phyloP scores from a whole-genome alignment of 2,329 filamentous ascomycete genomes.

The Microdochium nivale region DNA sequence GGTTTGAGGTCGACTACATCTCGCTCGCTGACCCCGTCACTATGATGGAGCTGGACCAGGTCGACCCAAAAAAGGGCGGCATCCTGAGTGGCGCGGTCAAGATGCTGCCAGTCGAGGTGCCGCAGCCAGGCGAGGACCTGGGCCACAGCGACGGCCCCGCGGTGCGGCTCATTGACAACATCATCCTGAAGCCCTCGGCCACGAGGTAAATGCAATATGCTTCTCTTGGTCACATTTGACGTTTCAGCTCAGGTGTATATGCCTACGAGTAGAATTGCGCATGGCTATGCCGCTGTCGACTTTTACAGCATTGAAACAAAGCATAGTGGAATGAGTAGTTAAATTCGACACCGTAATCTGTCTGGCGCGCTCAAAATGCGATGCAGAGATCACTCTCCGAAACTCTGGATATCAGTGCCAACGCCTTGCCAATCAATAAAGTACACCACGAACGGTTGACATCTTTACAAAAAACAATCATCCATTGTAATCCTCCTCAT shows the following conservation, averaged over 20 bases:
- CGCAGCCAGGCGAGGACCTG: constrained; percentile 62
- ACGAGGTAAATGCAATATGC: not conserved
- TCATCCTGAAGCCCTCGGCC: constrained; percentile 51
- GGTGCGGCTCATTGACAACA: constrained; percentile 90
- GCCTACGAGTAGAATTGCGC: no score
- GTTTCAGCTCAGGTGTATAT: no score
- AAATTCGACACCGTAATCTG: no score
- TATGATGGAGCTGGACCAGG: constrained; percentile 65
- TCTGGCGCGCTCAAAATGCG: no score
- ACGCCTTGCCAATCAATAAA: no score
- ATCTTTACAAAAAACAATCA: not conserved
- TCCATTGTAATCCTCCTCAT: constrained; percentile 8
- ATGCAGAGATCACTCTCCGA: no score
- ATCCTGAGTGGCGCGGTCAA: constrained; percentile 86
- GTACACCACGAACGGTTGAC: no score
- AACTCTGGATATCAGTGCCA: no score
- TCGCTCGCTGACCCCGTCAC: constrained; percentile 80
- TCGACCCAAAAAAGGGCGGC: constrained; percentile 65
- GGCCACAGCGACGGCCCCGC: constrained; percentile 63
- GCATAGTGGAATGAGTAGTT: no score
- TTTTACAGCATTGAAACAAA: no score
- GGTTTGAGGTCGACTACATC: constrained; percentile 84
- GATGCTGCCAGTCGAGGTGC: constrained; percentile 73
- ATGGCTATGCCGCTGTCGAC: no score
- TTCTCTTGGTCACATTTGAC: no score